Evolutionary conservation across 1,284 basidiomycete species (phyloP).

Genomic region (Malassezia restricta): DNA sequence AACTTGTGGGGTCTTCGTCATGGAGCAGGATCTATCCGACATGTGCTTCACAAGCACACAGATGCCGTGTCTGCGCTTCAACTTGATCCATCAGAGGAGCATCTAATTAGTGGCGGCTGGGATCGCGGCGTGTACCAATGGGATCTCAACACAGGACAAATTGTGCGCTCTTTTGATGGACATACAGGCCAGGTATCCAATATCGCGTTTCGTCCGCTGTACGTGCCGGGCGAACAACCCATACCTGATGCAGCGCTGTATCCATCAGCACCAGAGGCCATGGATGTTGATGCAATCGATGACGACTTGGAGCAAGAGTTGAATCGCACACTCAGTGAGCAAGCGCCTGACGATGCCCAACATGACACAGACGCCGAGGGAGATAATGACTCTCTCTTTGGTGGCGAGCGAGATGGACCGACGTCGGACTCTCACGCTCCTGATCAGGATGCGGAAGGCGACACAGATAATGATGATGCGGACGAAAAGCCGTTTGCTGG

Average conservation of each 20-base stretch:
- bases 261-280: neutral
- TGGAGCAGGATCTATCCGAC: slow-evolving; percentile 67
- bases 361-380: slow-evolving; percentile 27
- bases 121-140: slow-evolving; percentile 93
- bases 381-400: slow-evolving; percentile 22
- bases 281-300: slow-evolving; percentile 15
- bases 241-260: neutral
- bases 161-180: slow-evolving; percentile 63
- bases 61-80: slow-evolving; percentile 75
- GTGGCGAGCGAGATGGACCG: slow-evolving; percentile 14
- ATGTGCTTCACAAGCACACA: slow-evolving; percentile 58
- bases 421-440: slow-evolving; percentile 17
- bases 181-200: slow-evolving; percentile 78
- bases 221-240: neutral
- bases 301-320: slow-evolving; percentile 34
- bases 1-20: slow-evolving; percentile 87
- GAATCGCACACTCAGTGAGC: slow-evolving; percentile 19
- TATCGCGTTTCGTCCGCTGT: slow-evolving; percentile 61
- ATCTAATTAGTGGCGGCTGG: slow-evolving; percentile 84
- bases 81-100: slow-evolving; percentile 66
- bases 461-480: slow-evolving; percentile 18
- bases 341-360: slow-evolving; percentile 11
- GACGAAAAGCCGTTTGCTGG: neutral
- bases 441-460: slow-evolving; percentile 17
- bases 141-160: slow-evolving; percentile 86